phyloP scores from a whole-genome alignment of 495 filamentous ascomycete species.

The Aspergillus ostianus region DNA sequence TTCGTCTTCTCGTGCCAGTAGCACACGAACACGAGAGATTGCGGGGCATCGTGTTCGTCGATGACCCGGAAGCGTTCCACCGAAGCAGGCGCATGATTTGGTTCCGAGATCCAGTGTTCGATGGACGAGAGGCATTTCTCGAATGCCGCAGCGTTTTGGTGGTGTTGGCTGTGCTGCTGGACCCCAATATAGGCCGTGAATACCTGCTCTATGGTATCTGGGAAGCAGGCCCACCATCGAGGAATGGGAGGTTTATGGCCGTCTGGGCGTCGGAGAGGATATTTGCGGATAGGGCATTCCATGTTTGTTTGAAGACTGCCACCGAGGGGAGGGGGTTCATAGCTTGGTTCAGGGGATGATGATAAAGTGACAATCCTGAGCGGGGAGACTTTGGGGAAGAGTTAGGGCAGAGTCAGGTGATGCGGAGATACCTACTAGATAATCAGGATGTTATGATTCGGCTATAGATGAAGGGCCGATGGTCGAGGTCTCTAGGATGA shows the following conservation, averaged over 20 bases:
- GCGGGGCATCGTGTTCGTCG: conserved; percentile 12
- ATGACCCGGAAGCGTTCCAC: conserved; percentile 17
- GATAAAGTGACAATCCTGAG: no score
- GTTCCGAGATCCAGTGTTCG: conserved; percentile 7
- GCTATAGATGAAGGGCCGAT: no score
- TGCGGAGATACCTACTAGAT: no score
- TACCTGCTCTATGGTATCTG: conserved; percentile 5
- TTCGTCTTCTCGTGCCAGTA: conserved; percentile 17
- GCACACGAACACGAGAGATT: conserved; percentile 11
- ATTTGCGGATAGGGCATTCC: neutral
- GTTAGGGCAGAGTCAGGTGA: no score
- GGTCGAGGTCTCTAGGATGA: no score
- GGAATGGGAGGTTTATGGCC: conserved; percentile 16
- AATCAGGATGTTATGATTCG: no score
- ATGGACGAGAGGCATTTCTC: neutral
- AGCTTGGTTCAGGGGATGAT: no score
- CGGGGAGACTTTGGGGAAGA: no score
- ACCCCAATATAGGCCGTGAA: conserved; percentile 22
- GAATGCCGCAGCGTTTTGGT: conserved; percentile 1
- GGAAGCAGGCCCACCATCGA: conserved; percentile 13
- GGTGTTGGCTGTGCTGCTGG: conserved; percentile 9
- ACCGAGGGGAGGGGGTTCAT: no score
- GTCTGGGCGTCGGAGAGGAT: conserved; percentile 9
- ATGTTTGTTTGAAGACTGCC: no score
- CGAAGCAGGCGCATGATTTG: neutral